phyloP scores from a whole-genome alignment of 1,139 yeast species.

The Citeromyces hawaiiensis region DNA sequence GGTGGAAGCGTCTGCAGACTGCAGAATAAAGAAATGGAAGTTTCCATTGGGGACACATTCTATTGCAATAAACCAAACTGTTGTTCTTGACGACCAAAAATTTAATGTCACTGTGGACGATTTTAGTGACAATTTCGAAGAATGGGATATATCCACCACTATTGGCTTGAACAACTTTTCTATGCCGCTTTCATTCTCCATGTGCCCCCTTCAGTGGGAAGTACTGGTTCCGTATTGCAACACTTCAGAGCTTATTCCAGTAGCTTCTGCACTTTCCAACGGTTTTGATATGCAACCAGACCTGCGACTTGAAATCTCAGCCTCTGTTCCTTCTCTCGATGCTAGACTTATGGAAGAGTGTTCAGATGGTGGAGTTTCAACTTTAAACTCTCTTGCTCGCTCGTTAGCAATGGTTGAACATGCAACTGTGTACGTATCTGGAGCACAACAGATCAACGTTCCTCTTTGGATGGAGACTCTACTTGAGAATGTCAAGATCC shows the following conservation, averaged over 20 bases:
- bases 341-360: background rate
- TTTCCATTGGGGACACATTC: background rate
- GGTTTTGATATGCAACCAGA: background rate
- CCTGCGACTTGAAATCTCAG: background rate
- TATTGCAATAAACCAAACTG: background rate
- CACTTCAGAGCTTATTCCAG: background rate
- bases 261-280: background rate
- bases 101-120: background rate
- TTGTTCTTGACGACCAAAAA: background rate
- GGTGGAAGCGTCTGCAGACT: background rate
- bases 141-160: background rate
- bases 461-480: background rate
- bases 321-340: background rate
- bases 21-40: background rate
- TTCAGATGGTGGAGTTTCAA: background rate
- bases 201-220: constrained; percentile 4
- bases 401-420: background rate
- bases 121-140: background rate
- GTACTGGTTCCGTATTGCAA: constrained; percentile 4
- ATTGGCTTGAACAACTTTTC: background rate
- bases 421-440: background rate
- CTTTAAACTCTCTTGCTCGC: background rate
- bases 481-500: background rate
- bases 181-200: constrained; percentile 2
- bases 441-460: background rate